Percentiles rank a stretch among this genome's conserved stretches.
phyloP scores from a whole-genome alignment of 2,329 filamentous ascomycete species.

The Drechslerella coelobrocha region DNA sequence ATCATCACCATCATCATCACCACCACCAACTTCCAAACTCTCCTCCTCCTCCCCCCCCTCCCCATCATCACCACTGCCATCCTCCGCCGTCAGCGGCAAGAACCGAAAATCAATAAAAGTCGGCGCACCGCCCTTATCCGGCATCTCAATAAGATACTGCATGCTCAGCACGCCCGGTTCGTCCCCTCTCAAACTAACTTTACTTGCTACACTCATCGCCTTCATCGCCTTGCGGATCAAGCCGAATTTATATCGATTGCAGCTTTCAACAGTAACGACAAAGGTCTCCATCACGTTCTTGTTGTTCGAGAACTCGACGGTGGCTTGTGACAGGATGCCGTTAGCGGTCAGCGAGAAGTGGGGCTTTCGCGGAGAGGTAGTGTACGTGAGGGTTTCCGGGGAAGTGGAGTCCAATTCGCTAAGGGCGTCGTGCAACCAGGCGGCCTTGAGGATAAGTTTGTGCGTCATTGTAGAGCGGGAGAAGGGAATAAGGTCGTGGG shows the following conservation, averaged over 20 bases:
- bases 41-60: conserved; percentile 25
- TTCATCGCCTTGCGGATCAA: conserved; percentile 83
- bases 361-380: conserved; percentile 68
- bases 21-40: no score
- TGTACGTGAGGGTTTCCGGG: conserved; percentile 75
- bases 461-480: conserved; percentile 78
- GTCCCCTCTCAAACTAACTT: conserved; percentile 89
- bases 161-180: conserved; percentile 87
- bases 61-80: conserved; percentile 60
- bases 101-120: conserved; percentile 85
- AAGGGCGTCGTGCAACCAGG: conserved; percentile 64
- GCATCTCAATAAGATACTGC: conserved; percentile 87
- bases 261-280: conserved; percentile 65
- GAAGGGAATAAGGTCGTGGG: conserved; percentile 82
- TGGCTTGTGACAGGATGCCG: conserved; percentile 68
- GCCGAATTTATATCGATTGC: conserved; percentile 83
- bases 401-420: conserved; percentile 68
- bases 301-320: conserved; percentile 71
- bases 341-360: conserved; percentile 76
- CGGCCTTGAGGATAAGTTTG: conserved; percentile 83
- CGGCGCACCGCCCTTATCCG: conserved; percentile 29
- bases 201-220: conserved; percentile 91
- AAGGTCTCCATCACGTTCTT: conserved; percentile 77
- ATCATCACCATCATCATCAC: neutral
- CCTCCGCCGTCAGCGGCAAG: conserved; percentile 72